Conservation (phyloP, 495 filamentous ascomycete genomes). For the Neurospora sp. region DNA sequence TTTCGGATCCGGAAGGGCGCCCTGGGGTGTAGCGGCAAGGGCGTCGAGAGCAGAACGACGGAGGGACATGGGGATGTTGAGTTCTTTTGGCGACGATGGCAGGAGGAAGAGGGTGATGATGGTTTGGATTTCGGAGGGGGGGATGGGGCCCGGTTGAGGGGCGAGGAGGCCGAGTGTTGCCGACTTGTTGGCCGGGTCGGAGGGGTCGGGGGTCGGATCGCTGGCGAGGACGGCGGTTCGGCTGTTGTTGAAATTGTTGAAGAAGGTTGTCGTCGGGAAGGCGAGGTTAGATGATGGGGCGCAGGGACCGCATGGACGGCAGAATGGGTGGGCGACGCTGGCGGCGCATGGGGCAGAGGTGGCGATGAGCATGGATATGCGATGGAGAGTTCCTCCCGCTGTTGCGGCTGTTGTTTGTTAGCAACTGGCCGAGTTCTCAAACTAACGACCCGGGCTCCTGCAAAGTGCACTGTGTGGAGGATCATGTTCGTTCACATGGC, state of each 20-base stretch:
- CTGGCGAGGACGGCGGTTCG: slow-evolving; percentile 1
- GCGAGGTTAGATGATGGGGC: not conserved
- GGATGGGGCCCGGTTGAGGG: slow-evolving; percentile 2
- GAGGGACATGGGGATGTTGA: slow-evolving; percentile 30
- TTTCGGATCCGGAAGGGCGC: slow-evolving; percentile 15
- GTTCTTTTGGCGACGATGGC: slow-evolving; percentile 27
- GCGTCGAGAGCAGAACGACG: slow-evolving; percentile 19
- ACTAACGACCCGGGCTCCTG: not conserved
- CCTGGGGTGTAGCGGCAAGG: slow-evolving; percentile 3
- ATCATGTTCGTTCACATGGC: not conserved
- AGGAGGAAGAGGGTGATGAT: slow-evolving; percentile 28
- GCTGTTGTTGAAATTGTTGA: slow-evolving; percentile 5
- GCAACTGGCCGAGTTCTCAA: not conserved
- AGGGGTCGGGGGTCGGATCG: not conserved
- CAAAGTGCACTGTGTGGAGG: not conserved
- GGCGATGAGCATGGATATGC: slow-evolving; percentile 26
- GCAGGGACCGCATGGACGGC: not conserved
- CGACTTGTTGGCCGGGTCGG: not conserved
- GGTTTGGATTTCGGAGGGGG: slow-evolving; percentile 22
- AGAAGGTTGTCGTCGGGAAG: not conserved
- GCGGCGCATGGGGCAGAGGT: slow-evolving; percentile 18
- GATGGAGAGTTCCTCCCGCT: slow-evolving; percentile 22
- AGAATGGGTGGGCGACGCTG: not conserved
- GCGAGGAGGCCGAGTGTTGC: slow-evolving; percentile 1
- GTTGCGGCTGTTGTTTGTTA: not conserved